Evolutionary conservation across 108 stramenopile species (phyloP).

Genomic region (Pseudonitzschia multiseries): DNA sequence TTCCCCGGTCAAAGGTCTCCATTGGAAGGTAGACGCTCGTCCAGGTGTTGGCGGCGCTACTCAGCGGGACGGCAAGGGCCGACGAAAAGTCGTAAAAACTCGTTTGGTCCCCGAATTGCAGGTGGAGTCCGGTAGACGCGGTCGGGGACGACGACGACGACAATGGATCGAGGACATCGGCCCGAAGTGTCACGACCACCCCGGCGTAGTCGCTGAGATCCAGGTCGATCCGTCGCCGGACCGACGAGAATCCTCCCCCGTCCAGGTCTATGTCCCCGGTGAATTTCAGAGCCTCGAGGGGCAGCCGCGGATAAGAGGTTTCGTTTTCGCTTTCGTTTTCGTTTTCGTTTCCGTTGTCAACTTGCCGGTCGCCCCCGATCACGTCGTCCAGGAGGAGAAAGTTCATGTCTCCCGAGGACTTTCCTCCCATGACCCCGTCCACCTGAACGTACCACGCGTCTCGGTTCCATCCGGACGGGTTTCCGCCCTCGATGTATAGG

Average conservation of each 20-base stretch:
- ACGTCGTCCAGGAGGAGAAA: too few species aligned
- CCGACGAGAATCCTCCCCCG: conserved; percentile 9
- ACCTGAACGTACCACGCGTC: conserved; percentile 14
- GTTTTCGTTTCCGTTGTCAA: not conserved
- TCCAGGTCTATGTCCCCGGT: not conserved
- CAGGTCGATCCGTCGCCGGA: not conserved
- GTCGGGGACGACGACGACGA: not conserved
- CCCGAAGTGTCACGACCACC: not conserved
- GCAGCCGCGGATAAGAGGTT: too few species aligned
- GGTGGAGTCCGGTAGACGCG: conserved; percentile 2
- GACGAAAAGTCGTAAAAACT: conserved; percentile 11
- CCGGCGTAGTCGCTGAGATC: not conserved
- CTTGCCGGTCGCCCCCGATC: not conserved
- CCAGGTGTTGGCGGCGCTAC: not conserved
- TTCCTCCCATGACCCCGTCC: conserved; percentile 20
- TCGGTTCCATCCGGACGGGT: not conserved
- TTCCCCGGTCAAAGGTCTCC: conserved; percentile 6
- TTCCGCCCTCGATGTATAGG: not conserved
- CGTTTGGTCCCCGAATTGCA: not conserved
- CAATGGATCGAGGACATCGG: not conserved
- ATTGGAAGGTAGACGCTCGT: conserved; percentile 6
- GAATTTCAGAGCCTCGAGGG: not conserved
- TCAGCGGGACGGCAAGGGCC: not conserved
- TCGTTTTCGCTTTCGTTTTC: not conserved
- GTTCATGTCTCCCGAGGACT: conserved; percentile 9